These are phyloP conservation scores for Wickerhamomyces chaumierensis DNA, from an alignment of 805 yeast genomes.

Conservation along the genomic window DNA sequence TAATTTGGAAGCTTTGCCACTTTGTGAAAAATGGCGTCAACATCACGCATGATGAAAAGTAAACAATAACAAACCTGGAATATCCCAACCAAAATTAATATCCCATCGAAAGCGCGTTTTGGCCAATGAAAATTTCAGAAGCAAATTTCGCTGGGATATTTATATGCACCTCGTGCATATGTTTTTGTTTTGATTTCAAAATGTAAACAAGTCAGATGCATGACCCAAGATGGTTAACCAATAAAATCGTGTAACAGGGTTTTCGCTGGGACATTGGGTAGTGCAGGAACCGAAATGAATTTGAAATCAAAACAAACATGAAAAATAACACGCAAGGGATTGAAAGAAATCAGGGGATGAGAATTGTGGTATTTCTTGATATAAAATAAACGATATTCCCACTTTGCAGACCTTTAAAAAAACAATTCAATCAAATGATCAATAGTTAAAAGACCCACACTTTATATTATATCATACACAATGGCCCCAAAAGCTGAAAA, in stretches of 20 bases:
- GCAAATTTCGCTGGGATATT: background rate
- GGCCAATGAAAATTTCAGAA: background rate
- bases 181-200: background rate
- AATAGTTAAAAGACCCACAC: too few species aligned
- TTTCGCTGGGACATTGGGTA: background rate
- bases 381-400: background rate
- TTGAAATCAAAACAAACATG: background rate
- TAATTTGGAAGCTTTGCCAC: too few species aligned
- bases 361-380: too few species aligned
- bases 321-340: background rate
- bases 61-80: background rate
- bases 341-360: too few species aligned
- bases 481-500: constrained; percentile 62
- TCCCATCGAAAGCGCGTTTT: background rate
- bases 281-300: background rate
- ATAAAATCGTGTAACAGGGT: too few species aligned
- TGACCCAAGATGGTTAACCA: too few species aligned
- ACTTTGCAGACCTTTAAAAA: too few species aligned
- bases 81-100: background rate
- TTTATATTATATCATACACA: constrained; percentile 16
- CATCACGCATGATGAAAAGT: background rate
- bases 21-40: background rate
- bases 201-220: background rate
- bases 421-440: background rate
- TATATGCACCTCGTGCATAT: background rate